Base-by-base conservation (phyloP, 352 stramenopile genomes). In the Phytopythium litorale region DNA sequence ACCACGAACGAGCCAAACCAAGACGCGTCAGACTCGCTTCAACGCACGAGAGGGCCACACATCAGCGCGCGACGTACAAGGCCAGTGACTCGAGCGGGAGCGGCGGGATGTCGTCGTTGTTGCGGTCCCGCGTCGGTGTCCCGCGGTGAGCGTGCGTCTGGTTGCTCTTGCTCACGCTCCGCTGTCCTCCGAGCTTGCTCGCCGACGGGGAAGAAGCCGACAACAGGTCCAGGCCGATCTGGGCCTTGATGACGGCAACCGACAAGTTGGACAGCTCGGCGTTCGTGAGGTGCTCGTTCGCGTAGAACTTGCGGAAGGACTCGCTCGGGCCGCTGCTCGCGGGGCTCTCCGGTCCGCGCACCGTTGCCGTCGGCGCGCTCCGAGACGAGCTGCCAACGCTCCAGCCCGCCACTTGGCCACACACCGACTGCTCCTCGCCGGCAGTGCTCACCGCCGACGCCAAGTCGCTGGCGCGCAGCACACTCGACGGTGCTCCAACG, bases 231-330 rank as follows among this genome's bases (percentile, higher is more conserved):
- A 90, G 72, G 18, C 79, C 83, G 16, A 92, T 79, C 38, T 92
- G 83, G 15, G 83, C 83, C 28, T 87, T 88, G 64, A 92, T 88
- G 13, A 88, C 59, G 7, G 80, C 79, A 64, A 92, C 84, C 8
- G 83, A 79, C 9, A 92, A 68, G 58, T 69, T 89, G 8, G 83
- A 81, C 15, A 92, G 67, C 57, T 89, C 80, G 0, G 76, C 67
- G n/a, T 82, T 86, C 4, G 75, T 82, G 42, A 88, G 76, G 2
- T 77, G 75, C 55, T 87, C 78, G 55, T 89, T 87, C 2, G 79
- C 71, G 58, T 88, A 90, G 54, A 90, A 90, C 56, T 90, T 90
- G 54, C 71, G 75, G 57, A 67, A 63, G 1, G 42, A 57, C 55
- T 60, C 55, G 55, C 42, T 21, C 4, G 21, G 23, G 38, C 42